These are phyloP conservation scores for Mollisia scopiformis DNA, from an alignment of 2,329 filamentous ascomycete genomes.

Conservation along the genomic window DNA sequence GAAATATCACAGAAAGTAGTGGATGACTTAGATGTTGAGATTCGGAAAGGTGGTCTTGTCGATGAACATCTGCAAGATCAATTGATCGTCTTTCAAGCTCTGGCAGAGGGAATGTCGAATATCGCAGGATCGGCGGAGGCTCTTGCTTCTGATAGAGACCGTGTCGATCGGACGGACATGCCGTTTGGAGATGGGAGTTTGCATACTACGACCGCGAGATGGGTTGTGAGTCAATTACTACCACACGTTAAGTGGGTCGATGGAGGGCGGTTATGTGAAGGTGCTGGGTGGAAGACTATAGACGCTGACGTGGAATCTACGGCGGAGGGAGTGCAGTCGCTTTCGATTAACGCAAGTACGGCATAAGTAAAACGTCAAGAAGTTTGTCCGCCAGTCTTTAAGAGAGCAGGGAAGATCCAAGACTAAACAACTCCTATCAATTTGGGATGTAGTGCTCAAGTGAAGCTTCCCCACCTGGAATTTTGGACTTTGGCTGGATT, in stretches of 20 bases:
- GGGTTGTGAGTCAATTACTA: conserved; percentile 57
- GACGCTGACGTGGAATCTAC: neutral
- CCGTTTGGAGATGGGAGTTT: conserved; percentile 60
- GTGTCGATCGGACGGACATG: conserved; percentile 47
- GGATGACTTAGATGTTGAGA: conserved; percentile 48
- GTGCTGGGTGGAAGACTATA: conserved; percentile 40
- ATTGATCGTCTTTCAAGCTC: conserved; percentile 60
- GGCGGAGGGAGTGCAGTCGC: neutral
- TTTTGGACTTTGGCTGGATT: too few species aligned
- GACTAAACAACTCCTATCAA: neutral
- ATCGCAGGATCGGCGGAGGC: conserved; percentile 25
- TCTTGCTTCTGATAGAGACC: conserved; percentile 29
- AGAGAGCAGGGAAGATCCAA: neutral
- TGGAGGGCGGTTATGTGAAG: conserved; percentile 53
- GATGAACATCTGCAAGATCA: conserved; percentile 65
- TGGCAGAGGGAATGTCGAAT: conserved; percentile 53
- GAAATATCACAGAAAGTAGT: conserved; percentile 51
- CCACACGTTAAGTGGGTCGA: conserved; percentile 53
- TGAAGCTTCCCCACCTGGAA: too few species aligned
- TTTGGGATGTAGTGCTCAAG: too few species aligned
- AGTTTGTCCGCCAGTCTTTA: neutral
- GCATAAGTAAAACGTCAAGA: neutral
- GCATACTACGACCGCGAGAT: conserved; percentile 63
- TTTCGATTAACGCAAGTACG: neutral
- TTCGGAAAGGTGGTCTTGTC: conserved; percentile 48